Conservation (phyloP, 306 rosid species). For the Abrus pulchellus region DNA sequence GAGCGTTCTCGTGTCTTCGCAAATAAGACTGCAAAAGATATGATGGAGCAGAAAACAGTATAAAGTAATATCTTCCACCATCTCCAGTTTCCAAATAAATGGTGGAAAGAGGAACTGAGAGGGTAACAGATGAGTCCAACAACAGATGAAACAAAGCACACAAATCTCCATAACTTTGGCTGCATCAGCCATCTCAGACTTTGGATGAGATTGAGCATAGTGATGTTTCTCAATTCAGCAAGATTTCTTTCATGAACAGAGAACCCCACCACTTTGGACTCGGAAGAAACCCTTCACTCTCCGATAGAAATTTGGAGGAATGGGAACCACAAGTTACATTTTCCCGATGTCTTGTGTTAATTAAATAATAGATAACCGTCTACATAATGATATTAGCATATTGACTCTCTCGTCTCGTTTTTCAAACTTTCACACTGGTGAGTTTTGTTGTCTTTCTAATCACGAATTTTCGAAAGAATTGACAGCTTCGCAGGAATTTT, state of each 20-base stretch:
- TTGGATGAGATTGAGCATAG: not conserved
- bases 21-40: not conserved
- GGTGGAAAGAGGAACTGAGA: constrained; percentile 21
- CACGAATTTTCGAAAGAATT: too few species aligned
- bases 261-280: too few species aligned
- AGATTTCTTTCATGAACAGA: not conserved
- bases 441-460: too few species aligned
- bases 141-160: constrained; percentile 12
- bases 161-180: constrained; percentile 4
- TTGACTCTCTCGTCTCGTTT: too few species aligned
- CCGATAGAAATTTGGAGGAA: too few species aligned
- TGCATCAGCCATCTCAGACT: not conserved
- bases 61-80: not conserved
- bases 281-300: too few species aligned
- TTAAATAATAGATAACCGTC: too few species aligned
- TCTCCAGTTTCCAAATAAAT: constrained; percentile 19
- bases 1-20: not conserved
- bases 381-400: too few species aligned
- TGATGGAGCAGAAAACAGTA: not conserved
- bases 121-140: constrained; percentile 5
- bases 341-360: too few species aligned
- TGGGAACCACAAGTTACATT: too few species aligned
- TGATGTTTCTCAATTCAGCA: not conserved
- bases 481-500: too few species aligned
- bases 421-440: too few species aligned